Base-by-base conservation (phyloP, 768 basidiomycete species). In the Leccinum disarticulatum region DNA sequence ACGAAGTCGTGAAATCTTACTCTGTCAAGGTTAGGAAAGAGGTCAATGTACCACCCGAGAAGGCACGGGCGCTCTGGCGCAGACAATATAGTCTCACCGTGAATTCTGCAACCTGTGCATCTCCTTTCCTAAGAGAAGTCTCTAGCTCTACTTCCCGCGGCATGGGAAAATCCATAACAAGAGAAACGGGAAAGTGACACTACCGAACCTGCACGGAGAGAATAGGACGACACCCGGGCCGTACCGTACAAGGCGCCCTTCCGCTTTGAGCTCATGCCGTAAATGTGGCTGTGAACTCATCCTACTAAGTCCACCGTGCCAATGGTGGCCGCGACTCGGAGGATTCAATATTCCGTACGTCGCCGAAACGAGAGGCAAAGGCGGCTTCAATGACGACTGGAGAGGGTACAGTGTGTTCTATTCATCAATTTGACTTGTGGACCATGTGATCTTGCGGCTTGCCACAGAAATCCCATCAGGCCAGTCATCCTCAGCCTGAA, bases 81-180 rank as follows among this genome's bases (percentile, higher is more conserved):
- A 61, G 57, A 55, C 36, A 59, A 52, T 22, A 22, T 17, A 46
- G 55, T 78, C 87, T 76, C 74, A 91, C 92, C 66, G 80, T 87
- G 64, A 93, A 83, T 69, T 88, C 83, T 54, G 82, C 77, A 54
- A 93, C 76, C 70, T 91, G 87, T 57, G 78, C 77, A 73, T 94
- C 90, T 69, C 89, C 82, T 70, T 87, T 81, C 66, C 90, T 80
- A n/a, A 93, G 77, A 14, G 89, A 80, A 30, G 84, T 81, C 74
- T 94, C 93, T 46, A 94, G 85, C 72, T 93, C 90, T 61, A 91
- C 78, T 75, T 93, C 90, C 72, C 91, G 81, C 55, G 84, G 75
- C 49, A 87, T 82, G 22, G 91, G 92, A 35, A 91, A 75, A 61
- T 85, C 83, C 88, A 91, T 90, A 70, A 57, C 52, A 59, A 59